Evolutionary conservation across 2,329 filamentous ascomycete species (phyloP), one percentile per base, ranked within the genome.

Genomic region (Bipolaris bicolor): DNA sequence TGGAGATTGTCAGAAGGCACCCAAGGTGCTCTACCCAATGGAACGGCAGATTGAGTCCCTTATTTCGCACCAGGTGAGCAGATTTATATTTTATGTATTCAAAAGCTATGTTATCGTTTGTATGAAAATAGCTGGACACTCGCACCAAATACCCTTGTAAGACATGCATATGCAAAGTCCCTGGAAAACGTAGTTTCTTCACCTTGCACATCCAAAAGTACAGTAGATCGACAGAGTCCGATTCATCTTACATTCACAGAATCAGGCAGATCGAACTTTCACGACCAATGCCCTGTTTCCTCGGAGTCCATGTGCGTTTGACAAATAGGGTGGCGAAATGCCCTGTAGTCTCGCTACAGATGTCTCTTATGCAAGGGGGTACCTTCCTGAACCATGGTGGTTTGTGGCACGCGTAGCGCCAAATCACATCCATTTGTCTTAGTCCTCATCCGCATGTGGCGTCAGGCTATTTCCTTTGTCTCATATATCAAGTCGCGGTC

Each of bases 1-100:
- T 98, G 87, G 86, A 59, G 46, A 20, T 22, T 55, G 22, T 50
- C 52, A 18, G 46, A 51, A 31, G 18, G 34, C 39, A n/a, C 22
- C 5, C 52, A 39, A 22, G 16, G 41, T 49, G 10, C 37, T 29
- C 47, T 20, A 3, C 29, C 36, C 2, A 54, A 53, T 22, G 49
- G 49, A 22, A 49, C 52, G n/a, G 13, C 43, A 33, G 39, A 34
- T 37, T 55, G 34, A 34, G 18, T 15, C 33, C n/a, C 24, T 43
- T 15, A 5, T 26, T 33, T 6, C 1, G 10, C 20, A 11, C 26
- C 10, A 33, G 29, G 29, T 15, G 31, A 46, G 29, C 3, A 11
- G n/a, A 7, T 46, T 29, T n/a, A 29, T 33, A 33, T 22, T 5
- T 46, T 9, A 11, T 33, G 5, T 31, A 20, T 18, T 34, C 29